Percentiles rank a stretch among this genome's conserved stretches.
Evolutionary conservation across 1,139 yeast genomes (phyloP).

Genomic region (Sugiyamaella sp.): DNA sequence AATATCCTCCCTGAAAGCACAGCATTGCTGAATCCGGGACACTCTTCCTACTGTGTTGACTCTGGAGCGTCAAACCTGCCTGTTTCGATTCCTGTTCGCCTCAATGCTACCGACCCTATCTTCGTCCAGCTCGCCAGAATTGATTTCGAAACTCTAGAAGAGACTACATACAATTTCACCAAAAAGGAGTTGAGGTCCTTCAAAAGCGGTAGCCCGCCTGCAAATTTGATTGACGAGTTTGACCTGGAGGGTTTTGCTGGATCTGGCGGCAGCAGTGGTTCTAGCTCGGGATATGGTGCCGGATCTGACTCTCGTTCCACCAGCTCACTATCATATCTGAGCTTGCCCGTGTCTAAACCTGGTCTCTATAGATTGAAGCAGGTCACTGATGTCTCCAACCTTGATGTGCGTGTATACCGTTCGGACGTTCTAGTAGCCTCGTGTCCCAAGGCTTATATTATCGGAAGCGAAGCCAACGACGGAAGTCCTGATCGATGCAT

Average conservation of each 20-base stretch:
- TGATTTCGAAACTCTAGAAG: conserved; percentile 58
- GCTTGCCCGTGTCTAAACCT: conserved; percentile 63
- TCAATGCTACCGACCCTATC: conserved; percentile 80
- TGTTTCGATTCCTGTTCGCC: conserved; percentile 66
- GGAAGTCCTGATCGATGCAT: conserved; percentile 57
- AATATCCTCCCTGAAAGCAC: conserved; percentile 91
- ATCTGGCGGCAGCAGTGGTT: conserved; percentile 8
- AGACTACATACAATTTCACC: conserved; percentile 56
- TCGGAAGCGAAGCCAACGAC: conserved; percentile 23
- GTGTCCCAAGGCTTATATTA: conserved; percentile 73
- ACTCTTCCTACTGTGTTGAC: conserved; percentile 64
- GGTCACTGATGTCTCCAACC: conserved; percentile 66
- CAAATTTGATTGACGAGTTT: conserved; percentile 12
- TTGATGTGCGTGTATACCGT: conserved; percentile 64
- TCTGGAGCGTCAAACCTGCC: conserved; percentile 38
- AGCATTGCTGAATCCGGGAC: conserved; percentile 78
- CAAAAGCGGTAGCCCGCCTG: conserved; percentile 28
- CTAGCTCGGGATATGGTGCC: background rate
- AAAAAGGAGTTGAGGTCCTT: conserved; percentile 52
- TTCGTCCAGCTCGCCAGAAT: conserved; percentile 65
- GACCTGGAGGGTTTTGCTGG: background rate
- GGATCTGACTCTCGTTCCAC: conserved; percentile 4
- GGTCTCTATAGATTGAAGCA: conserved; percentile 72
- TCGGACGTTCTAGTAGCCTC: conserved; percentile 67
- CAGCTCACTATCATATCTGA: conserved; percentile 43